A percentile compares a stretch with the other conserved stretches of the same genome.
Conservation (phyloP, 2,329 filamentous ascomycete species). For the Trichophyton schoenleinii region DNA sequence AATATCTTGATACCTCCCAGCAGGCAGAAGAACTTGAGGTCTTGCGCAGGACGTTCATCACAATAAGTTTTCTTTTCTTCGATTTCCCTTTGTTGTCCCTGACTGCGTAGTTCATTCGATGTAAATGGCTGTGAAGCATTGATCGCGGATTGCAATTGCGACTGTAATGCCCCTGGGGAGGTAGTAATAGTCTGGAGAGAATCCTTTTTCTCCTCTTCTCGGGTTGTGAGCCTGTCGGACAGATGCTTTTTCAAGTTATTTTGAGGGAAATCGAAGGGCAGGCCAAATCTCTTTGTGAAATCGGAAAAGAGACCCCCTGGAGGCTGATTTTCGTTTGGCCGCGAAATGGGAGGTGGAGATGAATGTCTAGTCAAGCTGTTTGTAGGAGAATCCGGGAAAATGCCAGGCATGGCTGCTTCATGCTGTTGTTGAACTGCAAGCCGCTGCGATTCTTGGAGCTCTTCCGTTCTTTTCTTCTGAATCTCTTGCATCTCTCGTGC, state of each 20-base stretch:
- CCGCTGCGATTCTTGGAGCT: constrained; percentile 22
- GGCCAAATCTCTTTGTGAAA: constrained; percentile 54
- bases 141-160: constrained; percentile 59
- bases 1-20: constrained; percentile 64
- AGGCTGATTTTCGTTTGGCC: constrained; percentile 12
- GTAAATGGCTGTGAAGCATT: constrained; percentile 65
- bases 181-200: constrained; percentile 21
- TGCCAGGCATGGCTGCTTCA: constrained; percentile 53
- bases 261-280: constrained; percentile 23
- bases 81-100: constrained; percentile 58
- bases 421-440: constrained; percentile 16
- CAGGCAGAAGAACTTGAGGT: constrained; percentile 59
- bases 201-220: neutral
- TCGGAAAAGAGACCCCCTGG: constrained; percentile 49
- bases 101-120: constrained; percentile 58
- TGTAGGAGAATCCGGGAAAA: constrained; percentile 56
- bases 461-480: constrained; percentile 36
- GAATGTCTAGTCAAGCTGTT: neutral
- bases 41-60: constrained; percentile 60
- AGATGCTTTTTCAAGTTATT: constrained; percentile 9
- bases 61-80: constrained; percentile 80
- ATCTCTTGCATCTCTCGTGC: constrained; percentile 44
- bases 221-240: neutral
- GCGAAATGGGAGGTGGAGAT: neutral
- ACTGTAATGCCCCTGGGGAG: constrained; percentile 32